Percentiles rank a stretch among this genome's conserved stretches.
Evolutionary conservation across 495 filamentous ascomycete species (phyloP).

Genomic region (Aspergillus egyptiacus): DNA sequence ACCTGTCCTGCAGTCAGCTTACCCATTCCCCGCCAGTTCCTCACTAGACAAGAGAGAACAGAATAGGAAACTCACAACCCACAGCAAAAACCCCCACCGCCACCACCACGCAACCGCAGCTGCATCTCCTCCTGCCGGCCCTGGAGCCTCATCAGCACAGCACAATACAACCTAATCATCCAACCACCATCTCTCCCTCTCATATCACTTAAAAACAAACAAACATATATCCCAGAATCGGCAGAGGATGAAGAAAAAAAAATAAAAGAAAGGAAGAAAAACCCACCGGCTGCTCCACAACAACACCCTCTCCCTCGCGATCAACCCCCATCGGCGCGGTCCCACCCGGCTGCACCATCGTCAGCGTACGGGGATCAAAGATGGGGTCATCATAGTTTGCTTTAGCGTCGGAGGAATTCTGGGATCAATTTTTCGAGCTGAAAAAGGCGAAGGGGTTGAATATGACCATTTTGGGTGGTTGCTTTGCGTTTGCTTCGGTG

Average conservation of each 20-base stretch:
- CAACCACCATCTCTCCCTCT: no score
- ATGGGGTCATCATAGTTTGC: conserved; percentile 14
- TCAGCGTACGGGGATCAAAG: conserved; percentile 31
- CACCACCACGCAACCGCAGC: conserved; percentile 41
- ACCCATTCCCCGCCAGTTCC: background rate
- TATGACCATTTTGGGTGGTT: conserved; percentile 24
- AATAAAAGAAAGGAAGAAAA: background rate
- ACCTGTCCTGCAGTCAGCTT: conserved; percentile 22
- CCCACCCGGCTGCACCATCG: conserved; percentile 35
- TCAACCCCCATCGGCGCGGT: conserved; percentile 21
- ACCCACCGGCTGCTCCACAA: conserved; percentile 32
- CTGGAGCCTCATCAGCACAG: no score
- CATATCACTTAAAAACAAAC: no score
- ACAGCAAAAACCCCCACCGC: conserved; percentile 38
- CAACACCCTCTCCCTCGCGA: conserved; percentile 20
- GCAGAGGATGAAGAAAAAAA: no score
- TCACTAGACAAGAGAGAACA: background rate
- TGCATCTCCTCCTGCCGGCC: conserved; percentile 30
- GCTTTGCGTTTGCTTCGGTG: background rate
- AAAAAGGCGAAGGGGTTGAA: conserved; percentile 35
- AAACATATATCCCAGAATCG: no score
- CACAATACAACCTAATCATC: no score
- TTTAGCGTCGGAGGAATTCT: conserved; percentile 29
- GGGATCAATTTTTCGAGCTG: no score
- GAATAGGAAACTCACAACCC: conserved; percentile 33